Base-by-base conservation (phyloP, 768 basidiomycete species). In the Mycena metata region DNA sequence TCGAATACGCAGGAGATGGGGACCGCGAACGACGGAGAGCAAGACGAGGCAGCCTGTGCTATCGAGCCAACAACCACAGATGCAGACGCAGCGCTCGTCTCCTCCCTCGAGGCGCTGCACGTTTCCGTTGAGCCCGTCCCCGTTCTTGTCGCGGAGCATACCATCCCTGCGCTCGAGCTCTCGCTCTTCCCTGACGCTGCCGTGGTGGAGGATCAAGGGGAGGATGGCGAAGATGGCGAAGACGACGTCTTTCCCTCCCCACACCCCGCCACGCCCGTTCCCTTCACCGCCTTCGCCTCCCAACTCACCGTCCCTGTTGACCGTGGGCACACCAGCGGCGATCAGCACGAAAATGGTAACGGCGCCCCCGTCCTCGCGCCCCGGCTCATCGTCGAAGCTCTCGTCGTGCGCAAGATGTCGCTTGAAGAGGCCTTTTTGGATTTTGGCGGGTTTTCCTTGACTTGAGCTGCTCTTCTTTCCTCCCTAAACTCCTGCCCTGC, bases 351-450 rank as follows among this genome's bases (percentile, higher is more conserved):
- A 6, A 30, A 30, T 30, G 30, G 30, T 30, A 30, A 39, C 11
- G 39, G 39, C 39, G 39, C 39, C 5, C 11, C 39, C 39, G 39
- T 15, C 39, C 11, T 15, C 6, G 46, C 55, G 26, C 35, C 69
- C 21, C 64, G 91, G n/a, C 80, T 91, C 5, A 94, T 95, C 52
- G 92, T 94, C 12, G 93, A 96, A 76, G 94, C 88, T 2, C 83
- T 95, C 35, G 90, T 96, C 2, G 89, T 94, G 21, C 85, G 92
- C 51, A 93, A 95, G 77, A 82, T 94, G 80, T 89, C 90, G 19
- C 73, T 90, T 2, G 91, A 92, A 64, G 94, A 95, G 75, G 91
- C 83, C 19, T 95, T 89, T 76, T 76, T 94, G 61, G 92, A 94
- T 75, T 93, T 95, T 75, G 88, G 85, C 11, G 89, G 87, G 4